Evolutionary conservation across 257 asterid genomes (phyloP).

Genomic region (Salvia splendens): DNA sequence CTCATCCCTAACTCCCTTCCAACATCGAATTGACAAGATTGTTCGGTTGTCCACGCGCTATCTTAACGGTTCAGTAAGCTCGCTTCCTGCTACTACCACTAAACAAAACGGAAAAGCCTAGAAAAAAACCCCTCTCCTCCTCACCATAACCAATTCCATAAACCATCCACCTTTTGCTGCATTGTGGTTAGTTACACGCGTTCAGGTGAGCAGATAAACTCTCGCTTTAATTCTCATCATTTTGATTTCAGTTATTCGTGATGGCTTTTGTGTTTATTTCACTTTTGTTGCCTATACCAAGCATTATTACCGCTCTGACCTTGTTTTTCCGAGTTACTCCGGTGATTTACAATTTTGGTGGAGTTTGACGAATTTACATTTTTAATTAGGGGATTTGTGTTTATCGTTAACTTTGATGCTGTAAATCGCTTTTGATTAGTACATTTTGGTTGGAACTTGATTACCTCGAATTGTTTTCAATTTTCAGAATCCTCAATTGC

Average conservation of each 20-base stretch:
- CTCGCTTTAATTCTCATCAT: constrained; percentile 6
- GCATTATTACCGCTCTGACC: no score
- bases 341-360: constrained; percentile 15
- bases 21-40: constrained; percentile 30
- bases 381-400: constrained; percentile 21
- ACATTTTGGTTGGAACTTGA: constrained; percentile 11
- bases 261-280: background rate
- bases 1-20: background rate
- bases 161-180: constrained; percentile 21
- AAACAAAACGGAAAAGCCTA: background rate
- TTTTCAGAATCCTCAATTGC: constrained; percentile 20
- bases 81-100: background rate
- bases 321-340: no score
- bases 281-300: no score
- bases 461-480: background rate
- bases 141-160: background rate
- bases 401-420: background rate
- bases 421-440: constrained; percentile 6
- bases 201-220: constrained; percentile 32
- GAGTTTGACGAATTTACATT: background rate
- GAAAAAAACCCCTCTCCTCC: background rate
- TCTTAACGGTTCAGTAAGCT: background rate
- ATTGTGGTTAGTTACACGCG: constrained; percentile 23
- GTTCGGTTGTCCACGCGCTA: constrained; percentile 13
- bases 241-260: background rate